phyloP scores from a whole-genome alignment of 2,329 filamentous ascomycete species.

The Calonectria naviculata region DNA sequence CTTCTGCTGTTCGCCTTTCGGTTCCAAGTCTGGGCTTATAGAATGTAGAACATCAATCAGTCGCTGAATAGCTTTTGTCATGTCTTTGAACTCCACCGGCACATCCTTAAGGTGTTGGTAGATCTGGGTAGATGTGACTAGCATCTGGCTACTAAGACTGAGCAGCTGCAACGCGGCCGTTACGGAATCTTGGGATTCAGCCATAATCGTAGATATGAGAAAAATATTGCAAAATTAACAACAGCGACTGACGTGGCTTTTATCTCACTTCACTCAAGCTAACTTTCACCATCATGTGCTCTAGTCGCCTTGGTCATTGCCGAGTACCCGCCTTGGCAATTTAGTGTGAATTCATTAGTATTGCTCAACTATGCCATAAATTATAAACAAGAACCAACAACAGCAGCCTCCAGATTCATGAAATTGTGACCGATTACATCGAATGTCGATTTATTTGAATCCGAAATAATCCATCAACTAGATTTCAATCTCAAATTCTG shows the following conservation, averaged over 20 bases:
- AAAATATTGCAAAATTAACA: not conserved
- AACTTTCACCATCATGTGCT: not conserved
- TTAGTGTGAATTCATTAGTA: too few species aligned
- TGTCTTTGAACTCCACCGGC: not conserved
- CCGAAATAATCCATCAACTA: too few species aligned
- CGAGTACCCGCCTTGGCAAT: not conserved
- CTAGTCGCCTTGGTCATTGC: not conserved
- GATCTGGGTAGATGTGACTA: not conserved
- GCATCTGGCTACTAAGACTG: not conserved
- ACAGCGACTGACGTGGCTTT: not conserved
- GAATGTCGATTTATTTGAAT: too few species aligned
- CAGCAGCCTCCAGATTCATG: too few species aligned
- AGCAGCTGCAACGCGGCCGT: not conserved
- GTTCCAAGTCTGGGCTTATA: not conserved
- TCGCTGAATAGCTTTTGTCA: not conserved
- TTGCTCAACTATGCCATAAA: too few species aligned
- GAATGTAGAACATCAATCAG: not conserved
- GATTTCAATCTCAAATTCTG: too few species aligned
- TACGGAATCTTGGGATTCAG: not conserved
- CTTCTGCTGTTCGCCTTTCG: not conserved
- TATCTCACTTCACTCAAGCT: not conserved
- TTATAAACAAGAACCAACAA: too few species aligned
- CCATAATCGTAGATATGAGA: not conserved
- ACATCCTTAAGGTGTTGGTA: not conserved
- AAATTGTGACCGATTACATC: too few species aligned